phyloP scores from a whole-genome alignment of 352 stramenopile species.

The Phytophthora sansomeana region DNA sequence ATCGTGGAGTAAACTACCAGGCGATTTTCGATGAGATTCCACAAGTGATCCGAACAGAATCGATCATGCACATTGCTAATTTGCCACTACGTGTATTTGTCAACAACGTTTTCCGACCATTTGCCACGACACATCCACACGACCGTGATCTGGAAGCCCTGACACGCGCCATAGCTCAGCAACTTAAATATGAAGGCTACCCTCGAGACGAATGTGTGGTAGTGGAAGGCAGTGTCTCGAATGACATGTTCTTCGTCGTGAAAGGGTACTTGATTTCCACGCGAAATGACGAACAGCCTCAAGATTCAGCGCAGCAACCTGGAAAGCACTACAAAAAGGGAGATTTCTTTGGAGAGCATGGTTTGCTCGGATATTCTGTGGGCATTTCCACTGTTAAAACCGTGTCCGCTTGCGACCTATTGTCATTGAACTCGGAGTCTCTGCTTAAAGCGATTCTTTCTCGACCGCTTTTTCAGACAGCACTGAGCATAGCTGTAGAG shows the following conservation, averaged over 20 bases:
- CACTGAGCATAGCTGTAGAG: constrained; percentile 50
- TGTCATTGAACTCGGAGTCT: constrained; percentile 47
- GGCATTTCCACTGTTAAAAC: constrained; percentile 44
- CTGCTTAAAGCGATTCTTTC: constrained; percentile 56
- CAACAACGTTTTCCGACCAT: too few species aligned
- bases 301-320: not conserved
- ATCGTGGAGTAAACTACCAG: constrained; percentile 67
- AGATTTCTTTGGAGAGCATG: constrained; percentile 69
- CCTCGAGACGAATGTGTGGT: constrained; percentile 69
- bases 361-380: constrained; percentile 64
- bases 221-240: constrained; percentile 69
- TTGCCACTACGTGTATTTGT: constrained; percentile 51
- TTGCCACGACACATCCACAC: constrained; percentile 38
- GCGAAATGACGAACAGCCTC: constrained; percentile 15
- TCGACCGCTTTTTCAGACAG: constrained; percentile 32
- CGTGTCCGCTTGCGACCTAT: constrained; percentile 30
- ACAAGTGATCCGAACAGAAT: constrained; percentile 56
- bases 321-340: constrained; percentile 43
- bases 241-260: constrained; percentile 80
- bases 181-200: constrained; percentile 71
- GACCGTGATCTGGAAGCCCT: constrained; percentile 47
- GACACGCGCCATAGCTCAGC: constrained; percentile 45
- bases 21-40: constrained; percentile 65
- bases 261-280: constrained; percentile 52
- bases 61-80: constrained; percentile 56